phyloP scores from a whole-genome alignment of 2,329 filamentous ascomycete species.

The Botrytis hyacinthi region DNA sequence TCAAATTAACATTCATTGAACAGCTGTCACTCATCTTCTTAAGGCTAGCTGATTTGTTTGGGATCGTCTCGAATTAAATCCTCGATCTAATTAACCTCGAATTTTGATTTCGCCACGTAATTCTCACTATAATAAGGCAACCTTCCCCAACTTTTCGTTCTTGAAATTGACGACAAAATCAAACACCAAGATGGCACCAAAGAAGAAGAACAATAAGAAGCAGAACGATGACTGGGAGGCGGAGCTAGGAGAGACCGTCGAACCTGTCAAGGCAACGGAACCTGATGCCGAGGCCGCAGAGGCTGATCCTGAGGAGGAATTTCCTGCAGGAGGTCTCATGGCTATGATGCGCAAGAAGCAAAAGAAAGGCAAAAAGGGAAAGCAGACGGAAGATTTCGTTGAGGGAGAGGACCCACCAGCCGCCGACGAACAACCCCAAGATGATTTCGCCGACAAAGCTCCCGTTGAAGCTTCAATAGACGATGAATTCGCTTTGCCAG shows the following conservation, averaged over 20 bases:
- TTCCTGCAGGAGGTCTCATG: constrained; percentile 63
- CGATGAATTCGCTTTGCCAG: constrained; percentile 78
- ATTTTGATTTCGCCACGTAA: not conserved
- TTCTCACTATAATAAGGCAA: not conserved
- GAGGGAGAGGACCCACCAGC: constrained; percentile 62
- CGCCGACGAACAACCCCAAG: constrained; percentile 36
- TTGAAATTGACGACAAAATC: not conserved
- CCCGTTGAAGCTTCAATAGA: constrained; percentile 79
- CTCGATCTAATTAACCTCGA: not conserved
- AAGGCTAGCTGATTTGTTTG: not conserved
- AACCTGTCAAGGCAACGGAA: constrained; percentile 49
- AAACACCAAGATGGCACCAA: constrained; percentile 70
- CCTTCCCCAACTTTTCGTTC: not conserved
- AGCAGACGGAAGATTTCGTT: constrained; percentile 72
- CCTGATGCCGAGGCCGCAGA: constrained; percentile 48
- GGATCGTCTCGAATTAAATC: not conserved
- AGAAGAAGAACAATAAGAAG: constrained; percentile 91
- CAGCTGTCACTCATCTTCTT: not conserved
- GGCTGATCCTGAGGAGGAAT: constrained; percentile 50
- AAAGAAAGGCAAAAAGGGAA: constrained; percentile 62
- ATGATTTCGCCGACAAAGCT: constrained; percentile 62
- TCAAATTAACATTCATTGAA: not conserved
- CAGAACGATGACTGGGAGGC: constrained; percentile 91
- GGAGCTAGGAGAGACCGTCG: constrained; percentile 71
- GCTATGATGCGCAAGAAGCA: constrained; percentile 78